Base-by-base conservation (phyloP, 1,284 basidiomycete species). In the Cerrena zonata region DNA sequence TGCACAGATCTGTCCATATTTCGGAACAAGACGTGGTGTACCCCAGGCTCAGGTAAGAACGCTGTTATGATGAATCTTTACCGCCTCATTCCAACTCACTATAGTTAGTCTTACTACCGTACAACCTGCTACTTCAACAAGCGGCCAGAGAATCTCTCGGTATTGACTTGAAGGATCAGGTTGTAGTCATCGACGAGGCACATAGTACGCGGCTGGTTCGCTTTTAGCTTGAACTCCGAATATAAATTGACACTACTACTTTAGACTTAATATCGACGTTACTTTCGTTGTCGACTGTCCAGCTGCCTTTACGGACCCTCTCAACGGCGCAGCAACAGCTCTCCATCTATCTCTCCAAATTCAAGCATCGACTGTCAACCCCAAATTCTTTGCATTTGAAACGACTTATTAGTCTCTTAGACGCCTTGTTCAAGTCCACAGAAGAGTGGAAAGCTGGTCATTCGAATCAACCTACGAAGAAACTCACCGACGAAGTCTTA, bases 171-270 rank as follows among this genome's bases (percentile, higher is more conserved):
- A 86, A 77, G 27, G 80, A 84, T 62, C 91, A 95, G 60, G 76
- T 98, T 13, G 81, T 99, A 11, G 78, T 99, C 39, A 84, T 99
- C 51, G 95, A 99, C 65, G 95, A 99, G 71, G 96, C 94, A 0
- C 95, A 99, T 69, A 99, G 91, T 92, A 59, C 55, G 89, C 72
- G 18, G 47, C 30, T 51, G 30, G 10, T 38, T 30, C 45, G 5
- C 26, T 48, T 38, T 21, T 40, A 27, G 12, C 34, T 27, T 21
- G 4, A 45, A 40, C 18, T 39, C 11, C 13, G 19, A 36, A 41
- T 10, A 27, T 42, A n/a, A 18, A 39, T 4, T 15, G 36, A 43
- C 27, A 25, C 13, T 24, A 2, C 30, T 21, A 44, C 19, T 23
- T 11, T 53, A 92, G 91, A 94, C 64, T 67, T 94, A 41, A 91